Evolutionary conservation across 805 yeast genomes (phyloP).

Genomic region (Candida xiaguanensis): DNA sequence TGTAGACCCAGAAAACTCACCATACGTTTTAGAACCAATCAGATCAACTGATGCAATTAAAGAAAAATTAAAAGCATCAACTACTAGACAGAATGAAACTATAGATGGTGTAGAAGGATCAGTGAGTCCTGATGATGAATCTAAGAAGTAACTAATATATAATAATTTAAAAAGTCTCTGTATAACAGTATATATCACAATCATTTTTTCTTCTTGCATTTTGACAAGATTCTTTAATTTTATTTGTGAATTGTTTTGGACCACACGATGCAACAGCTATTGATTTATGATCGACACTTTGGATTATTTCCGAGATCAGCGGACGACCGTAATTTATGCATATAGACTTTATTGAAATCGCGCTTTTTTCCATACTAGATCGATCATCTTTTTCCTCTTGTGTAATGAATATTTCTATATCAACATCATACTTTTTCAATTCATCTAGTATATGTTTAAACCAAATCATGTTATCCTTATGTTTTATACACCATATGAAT

Average conservation of each 20-base stretch:
- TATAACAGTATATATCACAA: conserved; percentile 41
- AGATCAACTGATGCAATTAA: conserved; percentile 52
- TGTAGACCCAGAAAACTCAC: conserved; percentile 42
- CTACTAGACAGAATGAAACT: conserved; percentile 13
- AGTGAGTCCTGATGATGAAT: conserved; percentile 17
- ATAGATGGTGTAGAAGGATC: conserved; percentile 15
- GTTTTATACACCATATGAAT: conserved; percentile 33
- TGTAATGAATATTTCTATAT: conserved; percentile 29
- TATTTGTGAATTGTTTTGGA: conserved; percentile 27
- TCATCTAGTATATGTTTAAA: conserved; percentile 31
- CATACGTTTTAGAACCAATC: conserved; percentile 73
- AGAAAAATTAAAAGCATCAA: conserved; percentile 23
- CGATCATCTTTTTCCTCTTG: conserved; percentile 11
- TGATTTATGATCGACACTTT: conserved; percentile 13
- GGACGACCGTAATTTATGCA: conserved; percentile 8
- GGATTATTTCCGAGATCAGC: background rate
- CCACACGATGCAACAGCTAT: conserved; percentile 43
- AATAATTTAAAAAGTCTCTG: conserved; percentile 27
- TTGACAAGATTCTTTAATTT: conserved; percentile 27
- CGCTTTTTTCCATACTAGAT: conserved; percentile 3
- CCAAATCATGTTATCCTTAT: conserved; percentile 31
- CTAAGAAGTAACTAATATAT: conserved; percentile 5
- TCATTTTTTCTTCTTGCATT: conserved; percentile 23
- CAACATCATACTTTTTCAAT: conserved; percentile 17
- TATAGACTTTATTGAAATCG: background rate